These are phyloP conservation scores for Albophoma yamanashiensis DNA, from an alignment of 2,329 filamentous ascomycete genomes.

Conservation along the genomic window DNA sequence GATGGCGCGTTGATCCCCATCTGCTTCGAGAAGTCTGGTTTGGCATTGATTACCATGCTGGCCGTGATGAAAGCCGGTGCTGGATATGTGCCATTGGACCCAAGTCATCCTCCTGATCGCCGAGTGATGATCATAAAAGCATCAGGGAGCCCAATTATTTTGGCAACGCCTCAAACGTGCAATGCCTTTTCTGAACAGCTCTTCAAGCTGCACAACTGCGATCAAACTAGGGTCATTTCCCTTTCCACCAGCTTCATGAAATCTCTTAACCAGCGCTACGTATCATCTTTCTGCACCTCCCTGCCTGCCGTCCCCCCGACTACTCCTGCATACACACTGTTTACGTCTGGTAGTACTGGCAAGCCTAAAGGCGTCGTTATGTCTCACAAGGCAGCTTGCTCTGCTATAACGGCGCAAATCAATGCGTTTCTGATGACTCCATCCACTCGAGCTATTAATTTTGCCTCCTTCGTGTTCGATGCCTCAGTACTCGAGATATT, in stretches of 20 bases:
- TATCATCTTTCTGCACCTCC: neutral
- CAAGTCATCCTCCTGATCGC: neutral
- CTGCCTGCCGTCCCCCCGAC: neutral
- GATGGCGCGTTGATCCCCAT: neutral
- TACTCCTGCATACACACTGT: constrained; percentile 27
- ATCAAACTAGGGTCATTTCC: neutral
- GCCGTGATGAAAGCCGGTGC: constrained; percentile 3
- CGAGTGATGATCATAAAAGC: neutral
- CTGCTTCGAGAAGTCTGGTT: constrained; percentile 6
- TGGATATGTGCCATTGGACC: constrained; percentile 8
- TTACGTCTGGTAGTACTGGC: constrained; percentile 46
- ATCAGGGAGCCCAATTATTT: neutral
- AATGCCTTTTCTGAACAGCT: neutral
- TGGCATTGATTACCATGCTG: constrained; percentile 2
- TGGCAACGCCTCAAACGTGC: neutral
- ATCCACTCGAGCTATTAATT: neutral
- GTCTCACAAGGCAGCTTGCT: neutral
- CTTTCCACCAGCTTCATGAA: neutral
- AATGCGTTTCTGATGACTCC: neutral
- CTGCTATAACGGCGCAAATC: neutral
- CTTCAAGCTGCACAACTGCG: neutral
- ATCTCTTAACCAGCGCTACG: neutral
- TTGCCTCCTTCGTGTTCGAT: constrained; percentile 8
- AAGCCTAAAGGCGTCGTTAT: constrained; percentile 30
- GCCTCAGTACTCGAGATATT: neutral